Conservation (phyloP, 1,284 basidiomycete species). For the Irpex sp. region DNA sequence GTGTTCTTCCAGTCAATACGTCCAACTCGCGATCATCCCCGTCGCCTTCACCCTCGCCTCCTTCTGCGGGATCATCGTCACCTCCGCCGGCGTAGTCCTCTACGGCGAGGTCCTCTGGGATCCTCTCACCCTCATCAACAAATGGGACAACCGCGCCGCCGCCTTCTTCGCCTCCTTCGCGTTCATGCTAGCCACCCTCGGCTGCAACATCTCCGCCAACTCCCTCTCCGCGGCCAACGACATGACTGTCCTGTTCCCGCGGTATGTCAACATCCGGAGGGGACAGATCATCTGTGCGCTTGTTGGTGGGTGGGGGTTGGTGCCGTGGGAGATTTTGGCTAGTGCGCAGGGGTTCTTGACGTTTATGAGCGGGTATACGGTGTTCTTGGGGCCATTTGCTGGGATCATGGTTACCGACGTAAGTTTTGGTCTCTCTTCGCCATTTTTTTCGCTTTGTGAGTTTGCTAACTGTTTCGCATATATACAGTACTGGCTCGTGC, state of each 20-base stretch:
- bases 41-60: slow-evolving; percentile 55
- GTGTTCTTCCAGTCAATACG: slow-evolving; percentile 43
- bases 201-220: slow-evolving; percentile 74
- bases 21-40: slow-evolving; percentile 69
- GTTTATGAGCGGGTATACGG: slow-evolving; percentile 67
- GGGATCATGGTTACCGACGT: slow-evolving; percentile 73
- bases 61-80: slow-evolving; percentile 61
- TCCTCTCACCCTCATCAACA: slow-evolving; percentile 50
- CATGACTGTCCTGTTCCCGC: slow-evolving; percentile 61
- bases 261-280: slow-evolving; percentile 70
- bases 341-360: slow-evolving; percentile 43
- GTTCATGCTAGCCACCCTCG: slow-evolving; percentile 64
- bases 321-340: slow-evolving; percentile 51
- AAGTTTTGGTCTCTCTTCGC: slow-evolving; percentile 17
- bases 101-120: slow-evolving; percentile 55
- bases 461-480: background rate
- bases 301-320: slow-evolving; percentile 59
- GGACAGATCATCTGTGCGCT: slow-evolving; percentile 72
- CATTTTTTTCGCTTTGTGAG: background rate
- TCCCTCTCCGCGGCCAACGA: slow-evolving; percentile 76
- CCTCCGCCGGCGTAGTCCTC: slow-evolving; percentile 55
- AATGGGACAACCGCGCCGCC: slow-evolving; percentile 72
- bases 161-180: slow-evolving; percentile 72
- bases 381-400: slow-evolving; percentile 70
- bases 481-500: slow-evolving; percentile 61